A percentile compares a stretch with the other conserved stretches of the same genome.
phyloP scores from a whole-genome alignment of 164 flowering plant genomes.

The Akebia trifoliata region DNA sequence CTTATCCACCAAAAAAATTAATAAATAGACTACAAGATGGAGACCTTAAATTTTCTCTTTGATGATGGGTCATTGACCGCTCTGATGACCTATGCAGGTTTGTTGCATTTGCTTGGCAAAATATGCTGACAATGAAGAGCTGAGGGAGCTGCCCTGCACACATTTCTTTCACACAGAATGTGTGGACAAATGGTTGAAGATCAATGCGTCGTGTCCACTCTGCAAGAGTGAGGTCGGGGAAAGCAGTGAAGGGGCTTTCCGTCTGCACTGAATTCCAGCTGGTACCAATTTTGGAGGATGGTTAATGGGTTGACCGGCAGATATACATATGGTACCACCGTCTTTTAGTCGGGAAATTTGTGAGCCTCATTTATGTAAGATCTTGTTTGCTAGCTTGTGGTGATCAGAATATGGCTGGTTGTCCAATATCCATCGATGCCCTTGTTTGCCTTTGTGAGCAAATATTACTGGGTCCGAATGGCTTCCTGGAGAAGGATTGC shows the following conservation, averaged over 20 bases:
- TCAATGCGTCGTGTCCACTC: constrained; percentile 63
- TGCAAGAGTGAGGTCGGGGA: constrained; percentile 58
- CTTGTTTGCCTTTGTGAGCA: too few species aligned
- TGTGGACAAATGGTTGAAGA: constrained; percentile 71
- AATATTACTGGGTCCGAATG: too few species aligned
- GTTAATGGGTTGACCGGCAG: constrained; percentile 9
- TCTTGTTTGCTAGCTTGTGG: not conserved
- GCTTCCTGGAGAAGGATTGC: too few species aligned
- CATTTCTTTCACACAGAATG: constrained; percentile 69
- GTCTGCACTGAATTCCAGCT: constrained; percentile 23
- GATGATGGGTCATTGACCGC: too few species aligned
- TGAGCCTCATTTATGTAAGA: too few species aligned
- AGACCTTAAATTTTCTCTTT: too few species aligned
- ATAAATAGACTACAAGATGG: too few species aligned
- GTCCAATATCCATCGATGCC: too few species aligned
- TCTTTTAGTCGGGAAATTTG: constrained; percentile 6
- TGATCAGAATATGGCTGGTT: too few species aligned
- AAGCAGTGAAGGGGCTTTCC: constrained; percentile 15
- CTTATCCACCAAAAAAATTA: too few species aligned
- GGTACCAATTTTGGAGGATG: constrained; percentile 12
- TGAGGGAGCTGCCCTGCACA: constrained; percentile 61
- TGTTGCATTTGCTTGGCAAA: constrained; percentile 73
- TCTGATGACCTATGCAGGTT: constrained; percentile 29
- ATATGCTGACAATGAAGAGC: constrained; percentile 56
- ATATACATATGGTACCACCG: constrained; percentile 11